phyloP scores from a whole-genome alignment of 2,329 filamentous ascomycete species.

The Pseudogymnoascus sp. region DNA sequence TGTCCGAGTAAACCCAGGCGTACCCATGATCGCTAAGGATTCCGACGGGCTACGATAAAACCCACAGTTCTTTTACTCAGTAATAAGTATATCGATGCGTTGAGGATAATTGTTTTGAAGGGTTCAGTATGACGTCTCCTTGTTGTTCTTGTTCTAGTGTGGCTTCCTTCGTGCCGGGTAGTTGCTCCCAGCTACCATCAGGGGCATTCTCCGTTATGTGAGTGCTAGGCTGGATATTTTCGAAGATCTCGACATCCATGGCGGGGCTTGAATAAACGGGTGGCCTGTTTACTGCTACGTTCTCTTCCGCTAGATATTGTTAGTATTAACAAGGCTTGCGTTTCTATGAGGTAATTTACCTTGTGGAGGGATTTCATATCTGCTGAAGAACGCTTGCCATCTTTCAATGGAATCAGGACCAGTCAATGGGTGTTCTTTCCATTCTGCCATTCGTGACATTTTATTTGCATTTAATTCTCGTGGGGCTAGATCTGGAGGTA shows the following conservation, averaged over 20 bases:
- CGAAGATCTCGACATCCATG: background rate
- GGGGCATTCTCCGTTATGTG: background rate
- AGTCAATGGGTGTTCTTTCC: slow-evolving; percentile 10
- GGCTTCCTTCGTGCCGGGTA: background rate
- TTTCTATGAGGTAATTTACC: background rate
- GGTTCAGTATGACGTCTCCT: background rate
- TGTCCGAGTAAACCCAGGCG: background rate
- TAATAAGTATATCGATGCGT: background rate
- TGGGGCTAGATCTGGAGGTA: background rate
- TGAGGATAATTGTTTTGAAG: background rate
- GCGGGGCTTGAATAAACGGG: background rate
- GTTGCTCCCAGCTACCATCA: background rate
- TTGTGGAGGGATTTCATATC: background rate
- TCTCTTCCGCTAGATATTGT: background rate
- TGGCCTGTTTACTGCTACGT: background rate
- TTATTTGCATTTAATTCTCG: background rate
- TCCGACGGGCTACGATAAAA: slow-evolving; percentile 13
- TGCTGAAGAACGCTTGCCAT: background rate
- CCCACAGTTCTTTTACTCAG: background rate
- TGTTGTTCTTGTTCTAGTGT: background rate
- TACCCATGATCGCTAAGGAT: slow-evolving; percentile 11
- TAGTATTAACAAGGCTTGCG: background rate
- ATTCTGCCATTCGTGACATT: background rate
- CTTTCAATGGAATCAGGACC: background rate
- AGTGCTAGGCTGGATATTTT: background rate